Evolutionary conservation across 352 stramenopile genomes (phyloP), one percentile per base, ranked within the genome.

Genomic region (Lagenidium giganteum): DNA sequence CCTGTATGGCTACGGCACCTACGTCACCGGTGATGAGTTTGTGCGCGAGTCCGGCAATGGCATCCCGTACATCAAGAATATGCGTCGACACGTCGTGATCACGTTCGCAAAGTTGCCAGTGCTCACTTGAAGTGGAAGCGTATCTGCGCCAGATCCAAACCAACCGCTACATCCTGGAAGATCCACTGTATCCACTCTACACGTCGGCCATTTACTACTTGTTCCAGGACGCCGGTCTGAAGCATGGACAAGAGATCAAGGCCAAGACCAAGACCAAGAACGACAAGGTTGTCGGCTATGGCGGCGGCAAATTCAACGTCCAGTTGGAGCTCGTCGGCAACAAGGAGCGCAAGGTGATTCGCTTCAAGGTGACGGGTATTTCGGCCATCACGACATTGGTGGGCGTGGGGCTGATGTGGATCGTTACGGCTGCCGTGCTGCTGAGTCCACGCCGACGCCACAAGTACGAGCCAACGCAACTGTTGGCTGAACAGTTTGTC

Each of bases 1-100:
- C 14, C 38, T 77, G 17, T 73, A 66, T 30, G 56, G 60, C 3
- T 28, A 56, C 1, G 57, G 48, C 0, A 48, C 60, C 3, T 70
- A 65, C 46, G 54, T 77, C 6, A 31, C 34, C 9, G 61, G 51
- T 6, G 47, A 70, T 8, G 23, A 24, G 0, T 64, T 67, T 9
- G n/a, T 49, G 26, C 38, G 13, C 1, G 36, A n/a, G 13, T 4
- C n/a, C 11, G n/a, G 27, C 8, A 12, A 12, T 4, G n/a, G 13
- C 1, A 12, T 41, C 9, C 27, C 46, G 18, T 39, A 13, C n/a
- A 42, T 55, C 8, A 22, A 17, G 0, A 36, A 48, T 21, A 23
- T 39, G 4, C 22, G 26, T 3, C 47, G 38, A 12, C 47, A 42
- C 26, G 14, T 55, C 17, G 31, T 42, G 16, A n/a, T 57, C 16